Percentiles rank a stretch among this genome's conserved stretches.
phyloP scores from a whole-genome alignment of 1,284 basidiomycete genomes.

The Fistulina hepatica region DNA sequence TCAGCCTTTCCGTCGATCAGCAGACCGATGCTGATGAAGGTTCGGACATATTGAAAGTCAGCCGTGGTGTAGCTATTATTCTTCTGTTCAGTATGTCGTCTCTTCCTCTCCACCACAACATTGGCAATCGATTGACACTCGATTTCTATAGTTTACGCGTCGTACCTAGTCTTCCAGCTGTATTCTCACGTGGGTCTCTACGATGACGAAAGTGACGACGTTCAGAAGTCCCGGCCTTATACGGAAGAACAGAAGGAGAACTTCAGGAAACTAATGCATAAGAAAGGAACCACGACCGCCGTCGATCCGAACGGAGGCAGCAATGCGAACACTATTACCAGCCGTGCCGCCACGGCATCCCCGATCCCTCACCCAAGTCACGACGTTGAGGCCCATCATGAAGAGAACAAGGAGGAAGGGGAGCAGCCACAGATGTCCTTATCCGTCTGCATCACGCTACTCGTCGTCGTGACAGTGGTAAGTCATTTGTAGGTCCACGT shows the following conservation, averaged over 20 bases:
- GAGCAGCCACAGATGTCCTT: conserved; percentile 49
- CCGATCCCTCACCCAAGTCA: neutral
- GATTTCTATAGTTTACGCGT: conserved; percentile 45
- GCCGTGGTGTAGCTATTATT: conserved; percentile 77
- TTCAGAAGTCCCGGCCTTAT: conserved; percentile 33
- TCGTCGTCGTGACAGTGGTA: conserved; percentile 56
- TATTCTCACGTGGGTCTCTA: conserved; percentile 76
- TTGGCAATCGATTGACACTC: conserved; percentile 6
- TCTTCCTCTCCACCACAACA: conserved; percentile 1
- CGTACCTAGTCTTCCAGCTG: conserved; percentile 78
- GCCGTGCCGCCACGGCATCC: neutral
- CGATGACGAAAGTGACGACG: conserved; percentile 33
- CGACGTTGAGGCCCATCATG: conserved; percentile 5
- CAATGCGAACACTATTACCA: neutral
- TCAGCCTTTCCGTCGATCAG: conserved; percentile 31
- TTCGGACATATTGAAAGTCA: conserved; percentile 56
- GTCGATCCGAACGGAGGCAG: neutral
- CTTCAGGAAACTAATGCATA: conserved; percentile 7
- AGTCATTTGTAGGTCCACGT: conserved; percentile 17
- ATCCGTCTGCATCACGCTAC: conserved; percentile 38
- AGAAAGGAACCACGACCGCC: conserved; percentile 2
- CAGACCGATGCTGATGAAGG: conserved; percentile 23
- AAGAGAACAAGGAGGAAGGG: conserved; percentile 31
- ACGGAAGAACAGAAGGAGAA: conserved; percentile 14
- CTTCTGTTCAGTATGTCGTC: conserved; percentile 58